A percentile compares a stretch with the other conserved stretches of the same genome.
phyloP scores from a whole-genome alignment of 2,329 filamentous ascomycete species.

The Rutstroemia sp. region DNA sequence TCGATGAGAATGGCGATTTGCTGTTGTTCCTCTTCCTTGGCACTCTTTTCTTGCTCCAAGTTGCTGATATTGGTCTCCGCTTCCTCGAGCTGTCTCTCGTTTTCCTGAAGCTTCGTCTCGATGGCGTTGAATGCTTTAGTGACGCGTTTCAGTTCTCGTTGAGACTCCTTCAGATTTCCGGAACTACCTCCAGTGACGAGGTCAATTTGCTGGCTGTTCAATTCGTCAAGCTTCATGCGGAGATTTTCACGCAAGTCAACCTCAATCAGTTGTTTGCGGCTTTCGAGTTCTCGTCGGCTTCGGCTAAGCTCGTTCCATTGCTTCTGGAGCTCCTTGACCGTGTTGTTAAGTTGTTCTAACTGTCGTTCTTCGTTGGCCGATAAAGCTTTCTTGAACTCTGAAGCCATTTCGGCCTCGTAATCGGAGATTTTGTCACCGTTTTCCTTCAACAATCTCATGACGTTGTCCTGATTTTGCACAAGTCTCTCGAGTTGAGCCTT shows the following conservation, averaged over 20 bases:
- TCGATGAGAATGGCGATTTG: constrained; percentile 73
- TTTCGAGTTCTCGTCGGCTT: constrained; percentile 69
- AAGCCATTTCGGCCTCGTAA: constrained; percentile 72
- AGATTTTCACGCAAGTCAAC: constrained; percentile 85
- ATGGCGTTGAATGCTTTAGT: constrained; percentile 60
- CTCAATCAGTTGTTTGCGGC: constrained; percentile 75
- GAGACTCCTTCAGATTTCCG: constrained; percentile 66
- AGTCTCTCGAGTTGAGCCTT: constrained; percentile 69
- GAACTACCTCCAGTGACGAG: constrained; percentile 51
- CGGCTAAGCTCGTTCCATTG: constrained; percentile 70
- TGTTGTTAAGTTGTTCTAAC: constrained; percentile 62
- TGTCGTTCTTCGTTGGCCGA: constrained; percentile 74
- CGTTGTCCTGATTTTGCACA: constrained; percentile 53
- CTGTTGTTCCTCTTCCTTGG: constrained; percentile 65
- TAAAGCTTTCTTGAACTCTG: constrained; percentile 88
- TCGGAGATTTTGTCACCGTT: constrained; percentile 68
- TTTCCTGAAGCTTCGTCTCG: constrained; percentile 62
- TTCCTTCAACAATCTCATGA: constrained; percentile 67
- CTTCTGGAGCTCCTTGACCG: constrained; percentile 66
- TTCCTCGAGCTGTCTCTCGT: constrained; percentile 64
- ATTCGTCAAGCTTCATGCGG: constrained; percentile 76
- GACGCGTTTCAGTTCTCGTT: constrained; percentile 74
- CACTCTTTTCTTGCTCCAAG: constrained; percentile 41
- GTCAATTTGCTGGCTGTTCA: constrained; percentile 71
- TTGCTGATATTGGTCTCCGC: constrained; percentile 33